Evolutionary conservation across 768 basidiomycete genomes (phyloP).

Genomic region (Sarcomyxa edulis): DNA sequence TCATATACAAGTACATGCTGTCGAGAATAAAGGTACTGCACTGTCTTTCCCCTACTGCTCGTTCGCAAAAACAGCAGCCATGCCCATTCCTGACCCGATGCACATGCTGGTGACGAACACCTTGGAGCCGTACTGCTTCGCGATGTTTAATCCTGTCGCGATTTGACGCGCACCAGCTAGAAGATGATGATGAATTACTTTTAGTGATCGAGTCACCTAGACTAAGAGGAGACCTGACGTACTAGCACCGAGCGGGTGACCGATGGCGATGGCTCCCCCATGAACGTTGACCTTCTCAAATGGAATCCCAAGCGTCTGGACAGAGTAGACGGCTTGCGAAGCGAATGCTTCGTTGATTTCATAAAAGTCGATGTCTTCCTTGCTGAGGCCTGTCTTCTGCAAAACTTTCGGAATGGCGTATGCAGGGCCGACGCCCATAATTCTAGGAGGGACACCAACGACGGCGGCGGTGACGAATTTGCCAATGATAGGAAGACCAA

Average conservation of each 20-base stretch:
- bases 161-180: conserved; percentile 82
- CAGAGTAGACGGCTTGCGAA: conserved; percentile 69
- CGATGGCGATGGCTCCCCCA: conserved; percentile 87
- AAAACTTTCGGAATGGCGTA: conserved; percentile 80
- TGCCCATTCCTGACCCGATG: conserved; percentile 86
- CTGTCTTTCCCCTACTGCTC: conserved; percentile 77
- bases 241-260: conserved; percentile 86
- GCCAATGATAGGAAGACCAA: conserved; percentile 82
- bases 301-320: conserved; percentile 66
- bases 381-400: conserved; percentile 55
- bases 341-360: conserved; percentile 95
- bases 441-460: conserved; percentile 79
- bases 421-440: conserved; percentile 92
- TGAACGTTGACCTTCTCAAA: conserved; percentile 79
- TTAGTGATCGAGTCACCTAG: no score
- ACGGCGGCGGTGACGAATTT: conserved; percentile 71
- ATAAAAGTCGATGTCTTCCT: conserved; percentile 80
- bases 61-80: conserved; percentile 82
- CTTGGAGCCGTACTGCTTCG: conserved; percentile 69
- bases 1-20: no score
- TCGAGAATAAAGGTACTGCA: no score
- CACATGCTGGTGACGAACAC: conserved; percentile 92
- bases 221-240: no score
- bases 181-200: no score
- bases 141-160: conserved; percentile 77